These are phyloP conservation scores for Solanum sejunctum DNA, from an alignment of 257 asterid species.

Conservation along the genomic window DNA sequence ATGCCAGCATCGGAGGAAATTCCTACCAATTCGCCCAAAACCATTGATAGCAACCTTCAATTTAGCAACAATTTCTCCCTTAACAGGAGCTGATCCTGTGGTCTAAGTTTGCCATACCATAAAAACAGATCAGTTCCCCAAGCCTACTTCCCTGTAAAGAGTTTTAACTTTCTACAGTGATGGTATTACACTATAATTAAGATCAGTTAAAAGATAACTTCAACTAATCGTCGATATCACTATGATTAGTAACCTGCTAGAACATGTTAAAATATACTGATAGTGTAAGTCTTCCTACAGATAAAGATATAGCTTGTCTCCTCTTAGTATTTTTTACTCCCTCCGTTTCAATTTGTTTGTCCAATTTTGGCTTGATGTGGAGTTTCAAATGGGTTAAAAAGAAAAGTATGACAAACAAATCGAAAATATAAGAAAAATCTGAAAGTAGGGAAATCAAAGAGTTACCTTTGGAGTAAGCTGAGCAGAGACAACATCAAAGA, in stretches of 20 bases:
- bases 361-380: too few relatives aligned
- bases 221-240: neutral
- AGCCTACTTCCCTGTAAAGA: neutral
- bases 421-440: neutral
- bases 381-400: too few relatives aligned
- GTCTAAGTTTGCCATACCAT: constrained; percentile 20
- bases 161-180: neutral
- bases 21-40: constrained; percentile 87
- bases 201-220: neutral
- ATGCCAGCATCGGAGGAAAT: constrained; percentile 97
- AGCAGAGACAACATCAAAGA: constrained; percentile 53
- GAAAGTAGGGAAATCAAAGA: neutral
- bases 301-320: neutral
- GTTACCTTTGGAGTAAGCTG: constrained; percentile 60
- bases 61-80: constrained; percentile 73
- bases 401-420: too few relatives aligned
- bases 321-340: neutral
- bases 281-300: neutral
- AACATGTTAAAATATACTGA: neutral
- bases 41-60: constrained; percentile 89
- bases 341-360: too few relatives aligned
- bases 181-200: neutral
- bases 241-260: neutral
- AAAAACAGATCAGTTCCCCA: neutral
- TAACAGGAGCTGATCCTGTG: constrained; percentile 45